Percentiles rank a stretch among this genome's conserved stretches.
These are phyloP conservation scores for Areca catechu DNA, from an alignment of 176 grass and related monocot genomes.

Conservation along the genomic window DNA sequence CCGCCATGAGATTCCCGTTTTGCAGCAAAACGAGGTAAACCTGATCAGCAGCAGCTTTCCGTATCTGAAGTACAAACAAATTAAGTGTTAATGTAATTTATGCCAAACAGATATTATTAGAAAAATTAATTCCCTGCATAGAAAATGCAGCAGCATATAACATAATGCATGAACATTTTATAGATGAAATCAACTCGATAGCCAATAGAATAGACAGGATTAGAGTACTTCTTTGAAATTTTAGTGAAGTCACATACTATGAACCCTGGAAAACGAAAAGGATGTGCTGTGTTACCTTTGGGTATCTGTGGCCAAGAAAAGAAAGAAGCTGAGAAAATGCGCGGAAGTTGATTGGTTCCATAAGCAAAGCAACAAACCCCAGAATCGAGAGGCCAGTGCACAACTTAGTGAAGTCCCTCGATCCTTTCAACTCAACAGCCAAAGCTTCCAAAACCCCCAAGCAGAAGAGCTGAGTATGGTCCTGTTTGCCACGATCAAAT, in stretches of 20 bases:
- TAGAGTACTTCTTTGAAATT: not conserved
- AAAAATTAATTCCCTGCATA: no score
- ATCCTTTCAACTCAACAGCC: constrained; percentile 54
- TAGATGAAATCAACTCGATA: not conserved
- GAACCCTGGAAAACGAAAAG: no score
- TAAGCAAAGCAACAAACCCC: constrained; percentile 70
- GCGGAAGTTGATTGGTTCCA: constrained; percentile 31
- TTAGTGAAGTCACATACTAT: no score
- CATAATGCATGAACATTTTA: no score
- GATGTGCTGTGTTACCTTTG: constrained; percentile 45
- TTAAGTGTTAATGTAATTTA: no score
- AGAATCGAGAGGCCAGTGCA: constrained; percentile 70
- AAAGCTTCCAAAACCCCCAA: constrained; percentile 48
- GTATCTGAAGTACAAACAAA: constrained; percentile 33
- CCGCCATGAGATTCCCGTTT: constrained; percentile 36
- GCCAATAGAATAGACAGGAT: not conserved
- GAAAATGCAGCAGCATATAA: no score
- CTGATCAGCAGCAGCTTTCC: constrained; percentile 80
- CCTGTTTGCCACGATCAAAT: constrained; percentile 22
- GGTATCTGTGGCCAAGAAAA: constrained; percentile 83
- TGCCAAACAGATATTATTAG: no score
- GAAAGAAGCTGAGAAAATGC: constrained; percentile 72
- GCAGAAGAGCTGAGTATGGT: constrained; percentile 48
- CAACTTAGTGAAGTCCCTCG: constrained; percentile 86
- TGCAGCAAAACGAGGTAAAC: constrained; percentile 83